Percentiles rank a stretch among this genome's conserved stretches.
Conservation (phyloP, 805 yeast genomes). For the Sugiyamaella americana region DNA sequence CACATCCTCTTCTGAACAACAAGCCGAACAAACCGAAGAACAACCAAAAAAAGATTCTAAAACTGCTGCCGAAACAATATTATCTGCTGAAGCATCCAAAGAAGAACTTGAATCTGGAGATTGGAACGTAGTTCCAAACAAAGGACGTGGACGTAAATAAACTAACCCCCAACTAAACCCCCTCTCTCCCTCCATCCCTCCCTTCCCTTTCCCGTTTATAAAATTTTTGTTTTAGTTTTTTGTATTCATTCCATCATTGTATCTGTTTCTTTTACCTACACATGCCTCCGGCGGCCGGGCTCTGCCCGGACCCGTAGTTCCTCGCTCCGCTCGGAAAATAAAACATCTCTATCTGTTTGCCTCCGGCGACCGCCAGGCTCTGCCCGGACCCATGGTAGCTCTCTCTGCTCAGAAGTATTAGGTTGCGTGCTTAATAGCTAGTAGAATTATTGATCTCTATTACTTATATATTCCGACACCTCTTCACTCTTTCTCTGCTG, state of each 20-base stretch:
- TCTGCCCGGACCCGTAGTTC: neutral
- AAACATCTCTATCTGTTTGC: too few relatives aligned
- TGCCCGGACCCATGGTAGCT: too few relatives aligned
- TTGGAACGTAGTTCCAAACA: constrained; percentile 24
- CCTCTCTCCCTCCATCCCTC: too few relatives aligned
- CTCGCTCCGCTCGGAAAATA: neutral
- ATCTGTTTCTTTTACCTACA: neutral
- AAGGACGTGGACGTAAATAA: constrained; percentile 7
- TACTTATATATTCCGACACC: too few relatives aligned
- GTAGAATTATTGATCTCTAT: too few relatives aligned
- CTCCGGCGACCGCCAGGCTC: too few relatives aligned
- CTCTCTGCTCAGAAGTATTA: too few relatives aligned
- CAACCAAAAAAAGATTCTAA: constrained; percentile 4
- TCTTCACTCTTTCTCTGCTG: too few relatives aligned
- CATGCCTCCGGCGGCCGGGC: neutral
- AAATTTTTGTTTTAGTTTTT: neutral
- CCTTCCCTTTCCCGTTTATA: too few relatives aligned
- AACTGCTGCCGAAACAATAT: constrained; percentile 14
- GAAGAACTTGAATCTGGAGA: constrained; percentile 22
- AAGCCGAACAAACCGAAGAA: constrained; percentile 4
- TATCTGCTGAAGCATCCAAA: constrained; percentile 14
- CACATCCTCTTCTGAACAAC: constrained; percentile 4
- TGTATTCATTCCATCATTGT: neutral
- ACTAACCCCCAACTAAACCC: neutral
- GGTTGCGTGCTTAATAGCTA: too few relatives aligned